These are phyloP conservation scores for Zizania palustris DNA, from an alignment of 202 grass and related monocot species.

Conservation along the genomic window DNA sequence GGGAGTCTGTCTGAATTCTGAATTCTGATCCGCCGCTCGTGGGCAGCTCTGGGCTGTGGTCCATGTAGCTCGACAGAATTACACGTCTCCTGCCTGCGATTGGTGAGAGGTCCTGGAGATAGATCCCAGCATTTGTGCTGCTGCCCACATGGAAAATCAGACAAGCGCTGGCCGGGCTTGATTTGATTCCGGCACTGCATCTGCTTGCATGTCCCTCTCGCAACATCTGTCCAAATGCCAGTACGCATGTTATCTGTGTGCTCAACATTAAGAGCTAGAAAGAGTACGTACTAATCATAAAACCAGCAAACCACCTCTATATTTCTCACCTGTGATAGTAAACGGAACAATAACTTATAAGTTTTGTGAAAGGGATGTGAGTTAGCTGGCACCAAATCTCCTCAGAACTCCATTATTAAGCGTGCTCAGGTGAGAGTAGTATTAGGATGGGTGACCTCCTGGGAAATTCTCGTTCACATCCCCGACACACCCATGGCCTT, in stretches of 20 bases:
- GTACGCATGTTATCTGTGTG: neutral
- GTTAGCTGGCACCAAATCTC: too few species aligned
- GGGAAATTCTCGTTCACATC: too few species aligned
- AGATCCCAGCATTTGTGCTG: neutral
- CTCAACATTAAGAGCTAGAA: neutral
- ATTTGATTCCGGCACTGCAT: neutral
- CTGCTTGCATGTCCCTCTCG: neutral
- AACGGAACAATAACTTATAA: neutral
- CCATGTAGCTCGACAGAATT: neutral
- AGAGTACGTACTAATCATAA: neutral
- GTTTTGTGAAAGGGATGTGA: too few species aligned
- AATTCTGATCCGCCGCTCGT: neutral
- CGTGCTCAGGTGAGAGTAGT: too few species aligned
- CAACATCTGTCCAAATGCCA: neutral
- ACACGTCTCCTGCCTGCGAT: slow-evolving; percentile 12
- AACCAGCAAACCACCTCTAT: neutral
- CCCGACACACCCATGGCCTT: too few species aligned
- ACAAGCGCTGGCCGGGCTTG: neutral
- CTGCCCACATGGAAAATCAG: neutral
- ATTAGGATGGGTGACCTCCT: too few species aligned
- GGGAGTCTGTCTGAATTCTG: neutral
- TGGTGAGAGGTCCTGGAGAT: neutral
- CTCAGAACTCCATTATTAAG: too few species aligned
- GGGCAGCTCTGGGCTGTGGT: neutral
- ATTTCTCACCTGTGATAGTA: neutral